phyloP scores from a whole-genome alignment of 441 rosid species.

The Dalechampia spathulata region DNA sequence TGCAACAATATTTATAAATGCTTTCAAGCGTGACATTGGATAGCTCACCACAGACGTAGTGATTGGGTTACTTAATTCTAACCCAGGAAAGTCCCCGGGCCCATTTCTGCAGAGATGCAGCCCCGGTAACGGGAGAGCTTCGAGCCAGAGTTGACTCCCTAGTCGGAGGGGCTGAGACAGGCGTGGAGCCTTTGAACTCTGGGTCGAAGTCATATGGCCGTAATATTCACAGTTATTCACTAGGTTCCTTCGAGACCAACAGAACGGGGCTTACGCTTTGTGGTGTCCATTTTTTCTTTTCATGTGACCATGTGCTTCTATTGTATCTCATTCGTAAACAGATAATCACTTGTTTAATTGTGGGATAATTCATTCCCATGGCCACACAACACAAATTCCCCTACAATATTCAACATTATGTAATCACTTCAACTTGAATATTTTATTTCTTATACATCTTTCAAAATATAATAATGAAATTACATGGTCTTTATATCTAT shows the following conservation, averaged over 20 bases:
- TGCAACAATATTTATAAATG: neutral
- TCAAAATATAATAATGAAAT: no score
- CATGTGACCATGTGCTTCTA: no score
- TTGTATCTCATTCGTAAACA: no score
- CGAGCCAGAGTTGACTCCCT: neutral
- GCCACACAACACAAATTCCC: no score
- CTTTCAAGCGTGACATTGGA: neutral
- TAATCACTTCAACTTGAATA: no score
- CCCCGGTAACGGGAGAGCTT: neutral
- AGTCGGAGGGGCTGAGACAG: conserved; percentile 10
- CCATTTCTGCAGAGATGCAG: conserved; percentile 2
- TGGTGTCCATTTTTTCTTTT: neutral
- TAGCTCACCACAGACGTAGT: neutral
- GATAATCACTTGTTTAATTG: no score
- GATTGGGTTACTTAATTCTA: rapidly evolving
- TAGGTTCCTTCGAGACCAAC: neutral
- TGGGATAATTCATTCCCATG: no score
- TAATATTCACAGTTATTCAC: conserved; percentile 7
- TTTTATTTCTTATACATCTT: no score
- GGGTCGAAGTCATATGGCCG: neutral
- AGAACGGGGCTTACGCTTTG: conserved; percentile 19
- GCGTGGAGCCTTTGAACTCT: conserved; percentile 13
- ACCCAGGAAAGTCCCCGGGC: conserved; percentile 23
- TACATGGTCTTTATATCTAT: no score
- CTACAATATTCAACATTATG: no score